Conservation (phyloP, 495 filamentous ascomycete species). For the Neurospora sp. region DNA sequence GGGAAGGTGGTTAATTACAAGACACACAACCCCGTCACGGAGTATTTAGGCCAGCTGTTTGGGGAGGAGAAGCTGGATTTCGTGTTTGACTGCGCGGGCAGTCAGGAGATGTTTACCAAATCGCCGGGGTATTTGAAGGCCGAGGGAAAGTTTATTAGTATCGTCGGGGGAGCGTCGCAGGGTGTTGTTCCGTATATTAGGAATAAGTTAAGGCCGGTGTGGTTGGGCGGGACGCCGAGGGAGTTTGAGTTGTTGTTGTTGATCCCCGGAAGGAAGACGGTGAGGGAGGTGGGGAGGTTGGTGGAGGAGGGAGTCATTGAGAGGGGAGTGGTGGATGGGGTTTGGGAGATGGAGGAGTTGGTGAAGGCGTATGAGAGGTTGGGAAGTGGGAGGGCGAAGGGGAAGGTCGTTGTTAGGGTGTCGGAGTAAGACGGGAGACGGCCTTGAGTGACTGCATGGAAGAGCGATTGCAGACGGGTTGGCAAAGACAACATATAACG, state of each 20-base stretch:
- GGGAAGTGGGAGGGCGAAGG: slow-evolving; percentile 24
- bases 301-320: slow-evolving; percentile 22
- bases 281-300: slow-evolving; percentile 17
- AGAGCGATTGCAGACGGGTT: not conserved
- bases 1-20: slow-evolving; percentile 32
- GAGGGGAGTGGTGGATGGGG: slow-evolving; percentile 26
- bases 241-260: slow-evolving; percentile 25
- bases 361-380: slow-evolving; percentile 24
- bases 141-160: slow-evolving; percentile 22
- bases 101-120: slow-evolving; percentile 3
- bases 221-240: slow-evolving; percentile 30
- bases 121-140: not conserved
- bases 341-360: slow-evolving; percentile 25
- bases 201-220: slow-evolving; percentile 23
- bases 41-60: slow-evolving; percentile 17
- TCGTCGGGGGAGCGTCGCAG: slow-evolving; percentile 22
- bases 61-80: slow-evolving; percentile 23
- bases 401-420: slow-evolving; percentile 29
- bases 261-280: slow-evolving; percentile 12
- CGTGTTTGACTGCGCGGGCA: slow-evolving; percentile 31
- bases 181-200: slow-evolving; percentile 20
- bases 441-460: too few relatives aligned
- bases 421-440: not conserved
- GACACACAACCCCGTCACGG: slow-evolving; percentile 15
- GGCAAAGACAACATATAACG: not conserved